Evolutionary conservation across 495 filamentous ascomycete species (phyloP).

Genomic region (Neurospora sp.): DNA sequence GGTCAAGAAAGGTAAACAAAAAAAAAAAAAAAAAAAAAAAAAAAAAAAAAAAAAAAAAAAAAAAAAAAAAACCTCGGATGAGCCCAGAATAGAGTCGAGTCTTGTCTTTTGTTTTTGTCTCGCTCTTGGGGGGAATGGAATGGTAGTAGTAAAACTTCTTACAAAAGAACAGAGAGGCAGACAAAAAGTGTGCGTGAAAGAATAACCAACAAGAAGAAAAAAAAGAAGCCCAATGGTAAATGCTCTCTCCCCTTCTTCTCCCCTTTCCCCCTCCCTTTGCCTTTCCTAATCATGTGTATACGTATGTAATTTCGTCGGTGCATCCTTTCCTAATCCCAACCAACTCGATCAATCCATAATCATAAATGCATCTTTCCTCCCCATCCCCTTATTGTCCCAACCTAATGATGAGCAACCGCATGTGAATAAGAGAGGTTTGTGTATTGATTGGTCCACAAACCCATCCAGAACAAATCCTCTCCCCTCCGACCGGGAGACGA

Average conservation of each 20-base stretch:
- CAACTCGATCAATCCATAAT: neutral
- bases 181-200: neutral
- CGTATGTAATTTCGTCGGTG: neutral
- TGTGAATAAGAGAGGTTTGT: neutral
- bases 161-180: neutral
- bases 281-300: neutral
- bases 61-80: neutral
- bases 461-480: neutral
- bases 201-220: neutral
- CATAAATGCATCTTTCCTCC: neutral
- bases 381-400: neutral
- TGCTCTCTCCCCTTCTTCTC: neutral
- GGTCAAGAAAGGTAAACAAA: too few species aligned
- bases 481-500: neutral
- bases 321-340: neutral
- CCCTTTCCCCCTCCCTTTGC: neutral
- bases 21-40: neutral
- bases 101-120: neutral
- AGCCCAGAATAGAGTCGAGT: neutral
- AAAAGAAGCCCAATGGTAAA: neutral
- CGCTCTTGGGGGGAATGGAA: neutral
- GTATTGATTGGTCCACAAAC: neutral
- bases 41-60: neutral
- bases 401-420: neutral
- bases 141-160: neutral